phyloP scores from a whole-genome alignment of 352 stramenopile species.

The Elongisporangium undulatum region DNA sequence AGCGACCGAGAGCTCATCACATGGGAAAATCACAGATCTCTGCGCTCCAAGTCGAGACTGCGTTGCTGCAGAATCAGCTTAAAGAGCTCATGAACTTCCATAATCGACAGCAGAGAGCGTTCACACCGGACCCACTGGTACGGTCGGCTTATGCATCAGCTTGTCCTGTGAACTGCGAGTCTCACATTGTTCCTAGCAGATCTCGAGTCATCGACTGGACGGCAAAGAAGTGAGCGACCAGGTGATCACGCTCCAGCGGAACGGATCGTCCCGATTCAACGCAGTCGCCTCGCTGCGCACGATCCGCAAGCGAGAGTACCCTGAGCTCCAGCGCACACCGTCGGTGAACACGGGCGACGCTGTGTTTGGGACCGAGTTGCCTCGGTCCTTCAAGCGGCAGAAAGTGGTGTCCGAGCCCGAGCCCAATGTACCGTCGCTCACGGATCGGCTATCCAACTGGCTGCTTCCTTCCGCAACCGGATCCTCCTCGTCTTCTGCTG shows the following conservation, averaged over 20 bases:
- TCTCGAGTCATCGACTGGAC: conserved; percentile 25
- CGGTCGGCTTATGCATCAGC: conserved; percentile 2
- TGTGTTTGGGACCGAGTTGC: conserved; percentile 1
- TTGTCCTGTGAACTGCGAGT: neutral
- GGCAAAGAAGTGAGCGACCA: conserved; percentile 36
- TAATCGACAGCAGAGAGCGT: conserved; percentile 9
- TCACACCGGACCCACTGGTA: conserved; percentile 2
- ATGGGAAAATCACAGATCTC: too few relatives aligned
- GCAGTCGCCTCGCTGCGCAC: conserved; percentile 31
- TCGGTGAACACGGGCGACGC: conserved; percentile 13
- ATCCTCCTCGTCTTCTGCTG: conserved; percentile 2
- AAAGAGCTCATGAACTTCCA: conserved; percentile 50
- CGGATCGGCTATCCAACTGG: conserved; percentile 53
- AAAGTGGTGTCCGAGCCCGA: conserved; percentile 24
- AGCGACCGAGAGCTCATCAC: conserved; percentile 1
- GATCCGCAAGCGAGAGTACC: conserved; percentile 29
- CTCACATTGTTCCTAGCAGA: neutral
- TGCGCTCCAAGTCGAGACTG: conserved; percentile 40
- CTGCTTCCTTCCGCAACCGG: conserved; percentile 25
- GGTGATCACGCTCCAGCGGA: conserved; percentile 9
- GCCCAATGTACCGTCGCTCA: conserved; percentile 36
- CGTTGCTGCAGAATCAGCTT: conserved; percentile 58
- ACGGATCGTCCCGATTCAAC: conserved; percentile 31
- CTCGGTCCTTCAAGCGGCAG: conserved; percentile 35
- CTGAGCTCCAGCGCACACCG: conserved; percentile 17